Percentiles rank a stretch among this genome's conserved stretches.
Evolutionary conservation across 116 monocot genomes (phyloP).

Genomic region (Cymodocea nodosa): DNA sequence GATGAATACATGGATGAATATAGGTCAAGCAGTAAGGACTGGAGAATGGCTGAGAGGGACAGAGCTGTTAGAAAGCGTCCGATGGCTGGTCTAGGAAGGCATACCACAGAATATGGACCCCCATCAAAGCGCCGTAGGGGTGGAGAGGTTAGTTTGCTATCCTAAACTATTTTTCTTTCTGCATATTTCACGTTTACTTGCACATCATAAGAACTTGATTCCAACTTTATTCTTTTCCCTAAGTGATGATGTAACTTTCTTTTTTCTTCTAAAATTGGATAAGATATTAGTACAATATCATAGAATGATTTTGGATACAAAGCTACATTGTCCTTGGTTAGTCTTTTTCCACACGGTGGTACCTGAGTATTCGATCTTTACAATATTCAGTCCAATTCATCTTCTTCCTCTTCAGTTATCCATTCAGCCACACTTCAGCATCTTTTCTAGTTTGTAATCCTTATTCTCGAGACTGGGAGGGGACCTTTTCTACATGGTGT

Average conservation of each 20-base stretch:
- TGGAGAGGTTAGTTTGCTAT: constrained; percentile 49
- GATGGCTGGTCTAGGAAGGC: constrained; percentile 29
- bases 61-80: constrained; percentile 53
- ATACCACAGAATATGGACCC: constrained; percentile 38
- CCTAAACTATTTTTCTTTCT: background rate
- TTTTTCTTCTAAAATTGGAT: too few relatives aligned
- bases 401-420: too few relatives aligned
- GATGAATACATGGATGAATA: constrained; percentile 64
- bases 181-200: background rate
- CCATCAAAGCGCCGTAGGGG: constrained; percentile 68
- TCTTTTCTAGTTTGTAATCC: background rate
- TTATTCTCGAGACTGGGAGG: background rate
- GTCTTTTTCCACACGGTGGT: too few relatives aligned
- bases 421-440: too few relatives aligned
- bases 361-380: too few relatives aligned
- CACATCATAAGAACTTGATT: background rate
- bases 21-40: constrained; percentile 49
- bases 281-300: too few relatives aligned
- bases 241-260: too few relatives aligned
- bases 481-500: background rate
- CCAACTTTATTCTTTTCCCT: too few relatives aligned
- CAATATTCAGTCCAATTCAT: too few relatives aligned
- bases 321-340: too few relatives aligned
- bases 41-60: constrained; percentile 57
- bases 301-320: too few relatives aligned